Evolutionary conservation across 345 rosid species (phyloP), one percentile per base, ranked within the genome.

Genomic region (Brassica cretica): DNA sequence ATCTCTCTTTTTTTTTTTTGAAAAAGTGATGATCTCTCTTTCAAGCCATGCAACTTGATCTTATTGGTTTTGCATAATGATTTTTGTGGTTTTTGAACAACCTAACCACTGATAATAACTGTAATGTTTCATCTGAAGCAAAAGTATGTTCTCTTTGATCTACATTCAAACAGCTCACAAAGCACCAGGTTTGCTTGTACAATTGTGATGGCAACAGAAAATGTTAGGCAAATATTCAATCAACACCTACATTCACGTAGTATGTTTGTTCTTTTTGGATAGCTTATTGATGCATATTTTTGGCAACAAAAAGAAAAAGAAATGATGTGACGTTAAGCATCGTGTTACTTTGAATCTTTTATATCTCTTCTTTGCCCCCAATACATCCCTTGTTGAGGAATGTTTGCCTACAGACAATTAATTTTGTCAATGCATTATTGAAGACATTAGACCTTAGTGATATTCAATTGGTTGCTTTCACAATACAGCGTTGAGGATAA

Each of bases 391-490:
- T 78, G 7, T 71, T 25, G 16, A 65, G 62, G 62, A 78, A 71
- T 58, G 72, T 53, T 71, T 60, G 64, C 41, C 25, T 24, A 60
- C 66, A 58, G 9, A 71, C 56, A 37, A 12, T 19, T 35, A 11
- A 12, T 25, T 21, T n/a, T 25, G 8, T 15, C 56, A 2, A 53
- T 87, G 81, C 58, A 83, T 88, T 88, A 24, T 39, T 86, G 85
- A 85, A 24, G 53, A 41, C 60, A 58, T 75, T 68, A 59, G 46
- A 65, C 33, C 19, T 44, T 4, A 10, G 25, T 0, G 35, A 59
- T 60, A 46, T 72, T 33, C 76, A 10, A 10, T 11, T 53, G 21
- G 41, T 46, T 74, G 53, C 21, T 56, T 61, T 53, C 41, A 56
- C 2, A 11, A 15, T 61, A 55, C 74, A 72, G 74, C 68, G 63